These are phyloP conservation scores for Gaeumannomyces sp. DNA, from an alignment of 2,329 filamentous ascomycete species.

Conservation along the genomic window DNA sequence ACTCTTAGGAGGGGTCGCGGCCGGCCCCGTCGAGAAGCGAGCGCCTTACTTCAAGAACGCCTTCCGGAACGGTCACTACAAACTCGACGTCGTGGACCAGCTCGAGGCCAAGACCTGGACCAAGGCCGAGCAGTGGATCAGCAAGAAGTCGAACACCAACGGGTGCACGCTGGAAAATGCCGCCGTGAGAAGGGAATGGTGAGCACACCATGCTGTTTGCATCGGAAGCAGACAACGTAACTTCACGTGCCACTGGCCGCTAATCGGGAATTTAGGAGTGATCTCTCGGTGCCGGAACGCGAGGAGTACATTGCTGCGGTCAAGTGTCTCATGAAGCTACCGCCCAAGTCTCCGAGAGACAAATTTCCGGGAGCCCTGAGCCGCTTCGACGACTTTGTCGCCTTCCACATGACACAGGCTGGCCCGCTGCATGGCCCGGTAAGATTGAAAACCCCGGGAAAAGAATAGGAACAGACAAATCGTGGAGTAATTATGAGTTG, in stretches of 20 bases:
- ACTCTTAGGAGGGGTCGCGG: neutral
- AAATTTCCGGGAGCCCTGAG: conserved; percentile 21
- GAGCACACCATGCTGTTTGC: neutral
- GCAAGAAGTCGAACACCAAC: conserved; percentile 21
- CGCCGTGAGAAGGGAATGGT: conserved; percentile 22
- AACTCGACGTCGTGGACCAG: conserved; percentile 23
- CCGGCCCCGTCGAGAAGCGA: conserved; percentile 4
- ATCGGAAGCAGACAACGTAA: neutral
- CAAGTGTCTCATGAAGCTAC: conserved; percentile 23
- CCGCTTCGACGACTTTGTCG: conserved; percentile 27
- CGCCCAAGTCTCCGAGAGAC: conserved; percentile 17
- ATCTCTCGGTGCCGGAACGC: conserved; percentile 19
- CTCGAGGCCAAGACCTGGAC: conserved; percentile 21
- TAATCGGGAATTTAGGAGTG: conserved; percentile 15
- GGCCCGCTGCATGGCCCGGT: conserved; percentile 18
- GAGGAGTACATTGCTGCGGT: conserved; percentile 22
- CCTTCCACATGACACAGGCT: conserved; percentile 25
- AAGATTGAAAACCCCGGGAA: neutral
- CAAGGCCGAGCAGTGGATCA: conserved; percentile 22
- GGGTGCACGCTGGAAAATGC: conserved; percentile 24
- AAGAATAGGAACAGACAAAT: too few species aligned
- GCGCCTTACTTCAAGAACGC: conserved; percentile 6
- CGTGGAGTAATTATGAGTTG: too few species aligned
- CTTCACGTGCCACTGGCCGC: neutral
- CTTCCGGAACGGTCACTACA: conserved; percentile 21